Evolutionary conservation across 2,329 filamentous ascomycete species (phyloP), one percentile per base, ranked within the genome.

Genomic region (Coleophoma crateriformis): DNA sequence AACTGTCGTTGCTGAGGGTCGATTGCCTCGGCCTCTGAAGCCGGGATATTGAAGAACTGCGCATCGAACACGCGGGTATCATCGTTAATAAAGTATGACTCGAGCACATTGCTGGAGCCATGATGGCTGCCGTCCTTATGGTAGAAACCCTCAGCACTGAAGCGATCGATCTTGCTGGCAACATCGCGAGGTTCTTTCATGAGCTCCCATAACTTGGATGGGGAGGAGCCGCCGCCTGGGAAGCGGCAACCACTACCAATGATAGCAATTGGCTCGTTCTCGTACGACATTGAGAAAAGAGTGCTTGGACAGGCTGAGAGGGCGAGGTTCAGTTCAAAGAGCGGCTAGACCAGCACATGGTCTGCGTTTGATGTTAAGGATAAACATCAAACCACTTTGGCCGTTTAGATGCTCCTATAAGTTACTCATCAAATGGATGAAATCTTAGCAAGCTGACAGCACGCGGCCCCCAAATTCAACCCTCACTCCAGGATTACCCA

Each of bases 121-220:
- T 41, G 14, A 19, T 41, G 20, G 10, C 10, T n/a, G 33, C 10
- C 12, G 11, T n/a, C 12, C 15, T 14, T 14, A 12, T 41, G 39
- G 12, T 41, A 41, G 20, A 15, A 41, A n/a, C 14, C 12, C 14
- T 41, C 39, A 12, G n/a, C 20, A 11, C 48, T 48, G 40, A 51
- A 51, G 48, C 47, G 35, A 32, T 38, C 11, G 10, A 17, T 61
- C 27, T 57, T 50, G 10, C 60, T 62, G 51, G 64, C 66, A n/a
- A 62, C 64, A 42, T 60, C 63, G 44, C 62, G 58, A 41, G 61
- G 61, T 47, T 62, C 56, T 14, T 61, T 61, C 40, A 58, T 60
- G 4, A 67, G 49, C 51, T 65, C 59, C 64, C 64, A 67, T 34
- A 67, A 61, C 46, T 65, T 62, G 6, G 61, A 60, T 17, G 64